Evolutionary conservation across 1,139 yeast species (phyloP).

Genomic region (Saccharomyces hybrid): DNA sequence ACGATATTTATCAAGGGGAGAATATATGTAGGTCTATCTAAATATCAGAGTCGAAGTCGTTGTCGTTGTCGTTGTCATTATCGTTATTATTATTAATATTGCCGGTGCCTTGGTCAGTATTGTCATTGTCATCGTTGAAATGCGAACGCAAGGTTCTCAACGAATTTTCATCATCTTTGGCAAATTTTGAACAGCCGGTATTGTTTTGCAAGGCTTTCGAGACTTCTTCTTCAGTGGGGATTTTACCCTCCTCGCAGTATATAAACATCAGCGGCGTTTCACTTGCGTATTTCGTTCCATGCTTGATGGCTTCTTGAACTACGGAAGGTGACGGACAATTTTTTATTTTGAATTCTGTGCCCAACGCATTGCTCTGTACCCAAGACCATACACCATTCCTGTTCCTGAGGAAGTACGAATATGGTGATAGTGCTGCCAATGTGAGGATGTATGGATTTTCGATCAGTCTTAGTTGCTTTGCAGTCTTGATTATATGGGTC

Average conservation of each 20-base stretch:
- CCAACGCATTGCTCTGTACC: conserved; percentile 14
- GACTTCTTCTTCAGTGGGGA: conserved; percentile 7
- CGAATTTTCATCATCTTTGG: conserved; percentile 17
- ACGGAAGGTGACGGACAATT: conserved; percentile 13
- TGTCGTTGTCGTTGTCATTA: not conserved
- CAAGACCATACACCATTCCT: conserved; percentile 20
- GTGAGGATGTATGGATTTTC: conserved; percentile 24
- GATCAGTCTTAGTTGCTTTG: conserved; percentile 21
- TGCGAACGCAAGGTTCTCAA: conserved; percentile 5
- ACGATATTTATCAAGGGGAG: not conserved
- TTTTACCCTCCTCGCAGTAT: conserved; percentile 14
- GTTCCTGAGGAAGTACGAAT: conserved; percentile 19
- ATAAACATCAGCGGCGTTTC: conserved; percentile 28
- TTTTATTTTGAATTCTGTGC: conserved; percentile 14
- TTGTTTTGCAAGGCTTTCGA: conserved; percentile 14
- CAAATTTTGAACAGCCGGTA: conserved; percentile 18
- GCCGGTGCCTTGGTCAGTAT: not conserved
- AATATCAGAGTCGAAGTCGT: not conserved
- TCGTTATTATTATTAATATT: not conserved
- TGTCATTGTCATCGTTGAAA: not conserved
- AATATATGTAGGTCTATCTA: not conserved
- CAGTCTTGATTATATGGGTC: conserved; percentile 18
- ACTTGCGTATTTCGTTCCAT: conserved; percentile 21
- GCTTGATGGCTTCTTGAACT: conserved; percentile 19
- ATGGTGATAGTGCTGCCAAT: conserved; percentile 25